Conservation (phyloP, 805 yeast genomes). For the Yarrowia sp. region DNA sequence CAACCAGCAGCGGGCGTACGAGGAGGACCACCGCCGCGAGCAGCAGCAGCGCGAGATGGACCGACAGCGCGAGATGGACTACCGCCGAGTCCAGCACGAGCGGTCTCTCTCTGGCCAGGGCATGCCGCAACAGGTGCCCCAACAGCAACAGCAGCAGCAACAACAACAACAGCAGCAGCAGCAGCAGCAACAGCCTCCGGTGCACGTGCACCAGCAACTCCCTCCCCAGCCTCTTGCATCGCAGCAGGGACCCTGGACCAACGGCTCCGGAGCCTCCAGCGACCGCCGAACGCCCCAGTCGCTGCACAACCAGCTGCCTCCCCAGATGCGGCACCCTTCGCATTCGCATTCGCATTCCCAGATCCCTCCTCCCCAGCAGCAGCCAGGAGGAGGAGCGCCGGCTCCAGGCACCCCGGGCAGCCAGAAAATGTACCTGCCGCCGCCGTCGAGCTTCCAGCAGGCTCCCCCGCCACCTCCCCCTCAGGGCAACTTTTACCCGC, state of each 20-base stretch:
- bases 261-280: neutral
- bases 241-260: neutral
- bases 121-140: neutral
- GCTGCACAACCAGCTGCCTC: conserved; percentile 25
- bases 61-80: conserved; percentile 31
- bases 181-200: conserved; percentile 10
- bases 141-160: conserved; percentile 8
- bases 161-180: conserved; percentile 4
- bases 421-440: conserved; percentile 21
- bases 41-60: conserved; percentile 31
- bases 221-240: conserved; percentile 7
- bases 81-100: conserved; percentile 17
- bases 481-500: conserved; percentile 31
- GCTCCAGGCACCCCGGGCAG: conserved; percentile 21
- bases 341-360: conserved; percentile 31
- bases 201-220: conserved; percentile 5
- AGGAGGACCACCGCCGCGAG: conserved; percentile 33
- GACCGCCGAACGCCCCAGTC: conserved; percentile 14
- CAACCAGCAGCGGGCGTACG: conserved; percentile 16
- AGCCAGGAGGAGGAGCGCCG: too few relatives aligned
- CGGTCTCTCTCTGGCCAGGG: conserved; percentile 10
- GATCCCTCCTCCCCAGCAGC: conserved; percentile 14
- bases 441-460: conserved; percentile 29
- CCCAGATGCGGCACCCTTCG: conserved; percentile 35
- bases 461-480: conserved; percentile 28